Evolutionary conservation across 2,329 filamentous ascomycete species (phyloP).

Genomic region (Pestalotiopsis sp.): DNA sequence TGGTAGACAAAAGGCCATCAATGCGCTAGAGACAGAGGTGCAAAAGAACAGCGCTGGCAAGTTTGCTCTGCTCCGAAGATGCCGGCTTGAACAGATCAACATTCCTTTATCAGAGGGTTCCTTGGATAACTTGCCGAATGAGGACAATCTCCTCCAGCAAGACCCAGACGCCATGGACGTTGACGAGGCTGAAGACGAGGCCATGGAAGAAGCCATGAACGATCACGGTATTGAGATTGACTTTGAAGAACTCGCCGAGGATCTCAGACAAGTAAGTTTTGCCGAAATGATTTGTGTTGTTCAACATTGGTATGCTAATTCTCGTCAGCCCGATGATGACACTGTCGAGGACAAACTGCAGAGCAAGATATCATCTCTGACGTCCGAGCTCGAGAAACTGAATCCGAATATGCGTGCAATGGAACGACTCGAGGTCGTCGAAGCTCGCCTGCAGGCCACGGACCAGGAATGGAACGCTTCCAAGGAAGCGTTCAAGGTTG

Average conservation of each 20-base stretch:
- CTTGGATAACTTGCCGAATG: slow-evolving; percentile 83
- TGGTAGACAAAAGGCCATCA: slow-evolving; percentile 70
- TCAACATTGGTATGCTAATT: slow-evolving; percentile 28
- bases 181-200: slow-evolving; percentile 70
- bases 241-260: slow-evolving; percentile 80
- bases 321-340: slow-evolving; percentile 63
- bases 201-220: slow-evolving; percentile 69
- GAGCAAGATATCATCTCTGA: slow-evolving; percentile 75
- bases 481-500: slow-evolving; percentile 70
- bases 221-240: slow-evolving; percentile 92
- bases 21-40: slow-evolving; percentile 78
- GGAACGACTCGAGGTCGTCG: slow-evolving; percentile 85
- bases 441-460: slow-evolving; percentile 78
- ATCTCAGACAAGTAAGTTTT: slow-evolving; percentile 72
- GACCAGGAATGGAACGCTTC: slow-evolving; percentile 90
- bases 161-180: slow-evolving; percentile 93
- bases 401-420: slow-evolving; percentile 96
- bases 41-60: slow-evolving; percentile 84
- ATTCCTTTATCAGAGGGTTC: slow-evolving; percentile 79
- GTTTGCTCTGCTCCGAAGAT: slow-evolving; percentile 82
- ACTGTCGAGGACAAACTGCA: slow-evolving; percentile 75
- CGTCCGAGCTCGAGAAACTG: slow-evolving; percentile 85
- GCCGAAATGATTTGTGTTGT: not conserved
- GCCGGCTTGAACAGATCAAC: slow-evolving; percentile 90
- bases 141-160: slow-evolving; percentile 74